phyloP scores from a whole-genome alignment of 108 stramenopile genomes.

The Pseudonitzschia multiseries region DNA sequence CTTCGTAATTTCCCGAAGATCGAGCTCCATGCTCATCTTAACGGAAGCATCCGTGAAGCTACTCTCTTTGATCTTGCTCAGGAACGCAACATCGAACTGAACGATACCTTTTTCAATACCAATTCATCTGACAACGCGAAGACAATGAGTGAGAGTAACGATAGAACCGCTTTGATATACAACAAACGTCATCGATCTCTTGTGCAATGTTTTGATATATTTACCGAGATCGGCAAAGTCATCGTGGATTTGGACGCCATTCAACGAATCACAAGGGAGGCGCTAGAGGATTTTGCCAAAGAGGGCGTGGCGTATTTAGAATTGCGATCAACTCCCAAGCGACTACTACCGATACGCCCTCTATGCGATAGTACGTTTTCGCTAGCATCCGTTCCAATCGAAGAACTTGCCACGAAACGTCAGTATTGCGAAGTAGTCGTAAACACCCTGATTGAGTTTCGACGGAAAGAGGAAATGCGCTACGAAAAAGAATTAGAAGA shows the following conservation, averaged over 20 bases:
- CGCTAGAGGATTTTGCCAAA: constrained; percentile 69
- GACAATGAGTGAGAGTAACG: background rate
- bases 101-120: constrained; percentile 32
- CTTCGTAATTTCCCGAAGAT: constrained; percentile 53
- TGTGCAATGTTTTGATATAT: constrained; percentile 82
- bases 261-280: constrained; percentile 63
- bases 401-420: constrained; percentile 33
- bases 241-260: constrained; percentile 62
- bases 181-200: constrained; percentile 49
- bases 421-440: constrained; percentile 68
- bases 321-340: constrained; percentile 83
- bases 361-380: background rate
- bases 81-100: constrained; percentile 45
- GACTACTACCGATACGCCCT: constrained; percentile 19
- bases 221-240: constrained; percentile 65
- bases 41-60: constrained; percentile 82
- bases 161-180: background rate
- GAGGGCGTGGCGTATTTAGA: constrained; percentile 81
- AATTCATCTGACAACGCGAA: background rate
- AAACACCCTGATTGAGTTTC: constrained; percentile 49
- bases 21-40: constrained; percentile 90
- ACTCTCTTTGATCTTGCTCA: constrained; percentile 72
- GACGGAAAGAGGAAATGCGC: constrained; percentile 36
- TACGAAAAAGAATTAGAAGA: constrained; percentile 21
- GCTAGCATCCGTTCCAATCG: background rate